Evolutionary conservation across 2,329 filamentous ascomycete genomes (phyloP).

Genomic region (Verticillium albo-atrum): DNA sequence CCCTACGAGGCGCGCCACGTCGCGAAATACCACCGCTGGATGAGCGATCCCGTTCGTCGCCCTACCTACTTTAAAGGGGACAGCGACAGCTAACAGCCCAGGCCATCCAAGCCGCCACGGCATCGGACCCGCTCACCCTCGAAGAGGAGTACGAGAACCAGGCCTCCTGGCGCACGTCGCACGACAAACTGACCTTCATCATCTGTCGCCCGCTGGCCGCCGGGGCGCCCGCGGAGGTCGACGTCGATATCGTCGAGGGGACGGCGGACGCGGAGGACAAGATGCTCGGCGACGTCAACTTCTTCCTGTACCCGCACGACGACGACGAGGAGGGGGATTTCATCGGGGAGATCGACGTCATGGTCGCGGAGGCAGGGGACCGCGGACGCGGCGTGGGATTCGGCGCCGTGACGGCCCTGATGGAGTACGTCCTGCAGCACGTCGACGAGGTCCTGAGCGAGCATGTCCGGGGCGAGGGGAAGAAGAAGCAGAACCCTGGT

Average conservation of each 20-base stretch:
- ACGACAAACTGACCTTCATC: conserved; percentile 92
- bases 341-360: conserved; percentile 77
- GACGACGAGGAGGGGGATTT: conserved; percentile 37
- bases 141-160: conserved; percentile 89
- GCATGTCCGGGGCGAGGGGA: conserved; percentile 23
- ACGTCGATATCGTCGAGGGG: conserved; percentile 30
- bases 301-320: conserved; percentile 67
- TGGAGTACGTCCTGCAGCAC: conserved; percentile 61
- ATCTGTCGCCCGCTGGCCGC: conserved; percentile 55
- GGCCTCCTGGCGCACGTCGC: conserved; percentile 73
- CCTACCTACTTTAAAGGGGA: too few species aligned
- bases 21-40: conserved; percentile 80
- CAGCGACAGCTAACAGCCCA: conserved; percentile 20
- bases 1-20: conserved; percentile 84
- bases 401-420: conserved; percentile 60
- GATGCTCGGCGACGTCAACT: conserved; percentile 74
- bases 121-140: conserved; percentile 77
- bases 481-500: too few species aligned
- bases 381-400: conserved; percentile 62
- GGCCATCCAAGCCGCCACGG: conserved; percentile 78
- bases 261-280: conserved; percentile 47
- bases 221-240: not conserved
- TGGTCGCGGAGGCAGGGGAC: conserved; percentile 63
- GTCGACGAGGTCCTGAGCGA: conserved; percentile 47
- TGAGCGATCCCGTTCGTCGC: conserved; percentile 66